A percentile compares a stretch with the other conserved stretches of the same genome.
phyloP scores from a whole-genome alignment of 768 basidiomycete species.

The Lentinus brumalis region DNA sequence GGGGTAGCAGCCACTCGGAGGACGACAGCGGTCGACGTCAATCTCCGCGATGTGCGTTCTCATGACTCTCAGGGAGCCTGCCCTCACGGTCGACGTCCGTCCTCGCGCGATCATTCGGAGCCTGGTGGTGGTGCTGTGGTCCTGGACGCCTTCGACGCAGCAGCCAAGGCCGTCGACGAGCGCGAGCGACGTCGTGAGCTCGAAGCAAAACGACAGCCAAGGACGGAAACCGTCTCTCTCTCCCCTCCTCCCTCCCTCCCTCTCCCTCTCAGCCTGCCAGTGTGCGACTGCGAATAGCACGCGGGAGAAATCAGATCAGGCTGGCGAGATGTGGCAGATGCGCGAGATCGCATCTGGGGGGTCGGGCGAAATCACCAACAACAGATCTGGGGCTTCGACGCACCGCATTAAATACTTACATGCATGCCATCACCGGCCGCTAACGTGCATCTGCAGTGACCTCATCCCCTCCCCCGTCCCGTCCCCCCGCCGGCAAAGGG shows the following conservation, averaged over 20 bases:
- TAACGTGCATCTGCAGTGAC: conserved; percentile 6
- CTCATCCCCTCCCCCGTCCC: conserved; percentile 11
- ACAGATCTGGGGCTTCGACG: too few relatives aligned
- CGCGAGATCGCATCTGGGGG: background rate
- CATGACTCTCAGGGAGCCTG: background rate
- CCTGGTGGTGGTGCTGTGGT: background rate
- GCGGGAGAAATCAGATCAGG: background rate
- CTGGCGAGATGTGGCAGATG: background rate
- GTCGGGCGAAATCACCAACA: background rate
- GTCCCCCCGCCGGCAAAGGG: background rate
- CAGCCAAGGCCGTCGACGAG: background rate
- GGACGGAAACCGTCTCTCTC: too few relatives aligned
- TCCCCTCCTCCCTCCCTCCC: too few relatives aligned
- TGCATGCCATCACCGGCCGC: conserved; percentile 1
- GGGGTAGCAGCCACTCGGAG: background rate
- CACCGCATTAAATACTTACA: too few relatives aligned
- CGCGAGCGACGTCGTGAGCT: background rate
- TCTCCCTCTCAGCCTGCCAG: too few relatives aligned
- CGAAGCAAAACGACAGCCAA: too few relatives aligned
- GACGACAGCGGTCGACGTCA: background rate
- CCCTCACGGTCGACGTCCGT: background rate
- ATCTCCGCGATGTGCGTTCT: background rate
- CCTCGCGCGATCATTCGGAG: background rate
- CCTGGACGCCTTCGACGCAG: background rate
- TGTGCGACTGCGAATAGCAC: too few relatives aligned